Conservation (phyloP, 2,329 filamentous ascomycete species). For the Claviceps sp. region DNA sequence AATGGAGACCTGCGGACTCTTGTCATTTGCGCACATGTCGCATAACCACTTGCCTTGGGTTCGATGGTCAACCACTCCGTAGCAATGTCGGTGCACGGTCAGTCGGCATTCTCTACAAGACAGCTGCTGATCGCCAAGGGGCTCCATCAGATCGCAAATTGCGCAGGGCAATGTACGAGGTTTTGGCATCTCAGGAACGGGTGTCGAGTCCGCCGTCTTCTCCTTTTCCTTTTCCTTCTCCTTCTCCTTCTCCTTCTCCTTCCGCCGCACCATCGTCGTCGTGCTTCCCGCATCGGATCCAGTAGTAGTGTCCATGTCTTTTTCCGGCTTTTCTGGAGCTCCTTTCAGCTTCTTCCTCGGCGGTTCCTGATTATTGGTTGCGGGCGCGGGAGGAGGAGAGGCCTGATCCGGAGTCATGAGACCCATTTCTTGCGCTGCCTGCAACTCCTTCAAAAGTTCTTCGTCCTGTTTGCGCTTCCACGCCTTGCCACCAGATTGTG, state of each 20-base stretch:
- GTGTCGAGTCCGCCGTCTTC: slow-evolving; percentile 38
- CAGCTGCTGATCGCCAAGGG: slow-evolving; percentile 56
- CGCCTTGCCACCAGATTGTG: slow-evolving; percentile 62
- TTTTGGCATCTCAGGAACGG: slow-evolving; percentile 63
- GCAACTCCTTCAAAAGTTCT: slow-evolving; percentile 66
- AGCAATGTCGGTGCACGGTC: slow-evolving; percentile 84
- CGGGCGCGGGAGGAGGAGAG: slow-evolving; percentile 19
- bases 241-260: slow-evolving; percentile 51
- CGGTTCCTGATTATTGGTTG: slow-evolving; percentile 30
- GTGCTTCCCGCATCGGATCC: slow-evolving; percentile 32
- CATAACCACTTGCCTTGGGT: slow-evolving; percentile 76
- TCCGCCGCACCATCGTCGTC: slow-evolving; percentile 37
- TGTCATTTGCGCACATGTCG: slow-evolving; percentile 92
- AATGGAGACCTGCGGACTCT: slow-evolving; percentile 83
- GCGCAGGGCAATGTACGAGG: slow-evolving; percentile 71
- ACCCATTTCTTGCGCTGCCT: slow-evolving; percentile 47
- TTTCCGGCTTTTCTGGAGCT: slow-evolving; percentile 25
- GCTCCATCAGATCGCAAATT: slow-evolving; percentile 65
- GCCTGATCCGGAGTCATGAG: slow-evolving; percentile 29
- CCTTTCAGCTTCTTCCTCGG: slow-evolving; percentile 54
- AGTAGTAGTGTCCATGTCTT: slow-evolving; percentile 31
- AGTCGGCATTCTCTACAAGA: slow-evolving; percentile 80
- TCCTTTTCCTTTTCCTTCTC: slow-evolving; percentile 49
- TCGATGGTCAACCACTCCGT: slow-evolving; percentile 65
- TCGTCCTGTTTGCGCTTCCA: slow-evolving; percentile 88